Evolutionary conservation across 768 basidiomycete species (phyloP).

Genomic region (Boletus rubroflammeus): DNA sequence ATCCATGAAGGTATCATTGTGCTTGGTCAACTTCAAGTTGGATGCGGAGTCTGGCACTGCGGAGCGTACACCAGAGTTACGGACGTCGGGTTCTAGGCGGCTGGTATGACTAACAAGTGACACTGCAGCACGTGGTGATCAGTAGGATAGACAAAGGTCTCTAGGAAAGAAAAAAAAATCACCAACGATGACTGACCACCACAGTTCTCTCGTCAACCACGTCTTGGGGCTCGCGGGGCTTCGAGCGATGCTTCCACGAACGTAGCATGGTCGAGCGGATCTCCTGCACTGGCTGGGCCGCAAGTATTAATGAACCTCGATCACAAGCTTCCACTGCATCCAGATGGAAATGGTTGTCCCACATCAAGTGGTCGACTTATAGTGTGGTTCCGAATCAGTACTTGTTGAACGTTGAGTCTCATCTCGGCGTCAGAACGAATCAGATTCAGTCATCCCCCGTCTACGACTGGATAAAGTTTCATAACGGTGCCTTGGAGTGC

Average conservation of each 20-base stretch:
- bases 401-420: constrained; percentile 5
- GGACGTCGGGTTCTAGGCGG: no score
- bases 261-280: constrained; percentile 4
- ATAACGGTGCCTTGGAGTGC: constrained; percentile 10
- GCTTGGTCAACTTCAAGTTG: no score
- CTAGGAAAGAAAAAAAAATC: background rate
- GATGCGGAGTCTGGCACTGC: background rate
- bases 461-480: constrained; percentile 20
- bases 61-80: background rate
- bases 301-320: constrained; percentile 16
- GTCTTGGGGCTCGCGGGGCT: constrained; percentile 4
- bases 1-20: constrained; percentile 59
- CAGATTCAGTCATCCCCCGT: constrained; percentile 10
- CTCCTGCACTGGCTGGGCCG: constrained; percentile 4
- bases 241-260: constrained; percentile 5
- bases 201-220: background rate
- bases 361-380: constrained; percentile 5
- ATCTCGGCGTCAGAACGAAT: constrained; percentile 27
- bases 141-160: background rate
- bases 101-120: constrained; percentile 13
- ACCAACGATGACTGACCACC: background rate
- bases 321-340: constrained; percentile 15
- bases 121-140: constrained; percentile 8
- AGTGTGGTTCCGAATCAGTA: background rate
- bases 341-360: constrained; percentile 9